Percentiles rank a stretch among this genome's conserved stretches.
These are phyloP conservation scores for Lachnellula suecica DNA, from an alignment of 2,329 filamentous ascomycete species.

Conservation along the genomic window DNA sequence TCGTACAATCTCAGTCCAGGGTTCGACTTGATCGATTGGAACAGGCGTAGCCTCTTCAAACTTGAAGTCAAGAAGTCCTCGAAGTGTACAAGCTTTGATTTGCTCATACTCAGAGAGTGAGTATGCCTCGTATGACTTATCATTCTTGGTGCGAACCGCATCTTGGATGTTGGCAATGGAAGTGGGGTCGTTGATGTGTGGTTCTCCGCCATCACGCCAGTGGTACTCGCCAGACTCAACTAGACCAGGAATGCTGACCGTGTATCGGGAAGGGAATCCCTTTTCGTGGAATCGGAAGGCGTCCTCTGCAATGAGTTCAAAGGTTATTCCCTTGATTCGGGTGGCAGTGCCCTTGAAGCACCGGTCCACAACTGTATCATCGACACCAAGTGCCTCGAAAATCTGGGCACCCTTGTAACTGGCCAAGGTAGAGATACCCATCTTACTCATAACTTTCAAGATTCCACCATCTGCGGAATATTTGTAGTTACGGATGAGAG, in stretches of 20 bases:
- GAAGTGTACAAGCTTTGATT: conserved; percentile 93
- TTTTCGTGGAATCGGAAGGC: conserved; percentile 93
- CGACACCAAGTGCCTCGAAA: conserved; percentile 91
- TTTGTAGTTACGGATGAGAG: conserved; percentile 93
- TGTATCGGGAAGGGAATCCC: conserved; percentile 80
- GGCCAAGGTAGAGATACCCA: conserved; percentile 96
- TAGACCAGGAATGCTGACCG: conserved; percentile 75
- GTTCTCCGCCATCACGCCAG: conserved; percentile 94
- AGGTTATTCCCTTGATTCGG: conserved; percentile 90
- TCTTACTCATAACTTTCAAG: conserved; percentile 98
- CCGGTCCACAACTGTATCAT: conserved; percentile 87
- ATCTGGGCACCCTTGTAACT: conserved; percentile 98
- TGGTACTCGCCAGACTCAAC: conserved; percentile 96
- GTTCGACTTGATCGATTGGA: conserved; percentile 94
- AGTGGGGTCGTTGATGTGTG: conserved; percentile 91
- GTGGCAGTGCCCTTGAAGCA: conserved; percentile 95
- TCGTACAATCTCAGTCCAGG: conserved; percentile 96
- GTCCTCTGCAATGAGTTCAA: conserved; percentile 90
- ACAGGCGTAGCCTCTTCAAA: conserved; percentile 84
- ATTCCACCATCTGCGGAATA: conserved; percentile 96
- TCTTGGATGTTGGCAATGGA: conserved; percentile 97
- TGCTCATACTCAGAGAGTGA: conserved; percentile 91
- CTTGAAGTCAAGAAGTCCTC: conserved; percentile 92
- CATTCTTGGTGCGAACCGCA: conserved; percentile 93
- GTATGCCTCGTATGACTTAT: conserved; percentile 98